phyloP scores from a whole-genome alignment of 2,329 filamentous ascomycete genomes.

The Rhinocladiella similis region DNA sequence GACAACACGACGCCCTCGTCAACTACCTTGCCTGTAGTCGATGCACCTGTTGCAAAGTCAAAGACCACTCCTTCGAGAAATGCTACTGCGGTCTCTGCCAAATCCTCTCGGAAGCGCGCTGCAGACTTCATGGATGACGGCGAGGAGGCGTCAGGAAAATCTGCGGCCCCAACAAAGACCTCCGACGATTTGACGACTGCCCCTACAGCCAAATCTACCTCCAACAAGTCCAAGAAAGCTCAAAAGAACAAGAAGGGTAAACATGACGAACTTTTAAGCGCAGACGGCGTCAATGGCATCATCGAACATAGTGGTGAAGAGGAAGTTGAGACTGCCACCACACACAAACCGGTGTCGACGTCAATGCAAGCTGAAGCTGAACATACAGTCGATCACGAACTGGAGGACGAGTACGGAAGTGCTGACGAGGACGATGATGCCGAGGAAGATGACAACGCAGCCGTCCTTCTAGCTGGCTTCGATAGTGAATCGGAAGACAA shows the following conservation, averaged over 20 bases:
- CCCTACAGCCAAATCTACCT: constrained; percentile 30
- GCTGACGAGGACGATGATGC: constrained; percentile 38
- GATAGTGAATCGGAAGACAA: constrained; percentile 56
- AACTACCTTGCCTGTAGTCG: constrained; percentile 29
- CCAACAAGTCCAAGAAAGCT: constrained; percentile 23
- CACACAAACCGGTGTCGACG: constrained; percentile 13
- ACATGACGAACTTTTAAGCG: constrained; percentile 29
- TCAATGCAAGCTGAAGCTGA: constrained; percentile 30
- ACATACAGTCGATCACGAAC: constrained; percentile 26
- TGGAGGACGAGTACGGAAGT: constrained; percentile 31
- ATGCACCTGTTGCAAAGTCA: background rate
- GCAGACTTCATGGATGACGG: constrained; percentile 50
- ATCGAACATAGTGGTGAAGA: constrained; percentile 29
- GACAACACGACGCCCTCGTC: constrained; percentile 34
- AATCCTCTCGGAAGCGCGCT: constrained; percentile 49
- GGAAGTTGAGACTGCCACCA: constrained; percentile 23
- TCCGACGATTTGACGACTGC: constrained; percentile 50
- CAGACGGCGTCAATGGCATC: constrained; percentile 39
- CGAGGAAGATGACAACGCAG: constrained; percentile 53
- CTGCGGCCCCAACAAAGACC: constrained; percentile 33
- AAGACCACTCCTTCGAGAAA: constrained; percentile 32
- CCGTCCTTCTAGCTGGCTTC: constrained; percentile 55
- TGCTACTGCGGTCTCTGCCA: constrained; percentile 37
- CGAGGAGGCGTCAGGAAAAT: constrained; percentile 34
- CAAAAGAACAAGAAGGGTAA: constrained; percentile 41